A percentile compares a stretch with the other conserved stretches of the same genome.
Conservation (phyloP, 768 basidiomycete species). For the Asterophora parasitica region DNA sequence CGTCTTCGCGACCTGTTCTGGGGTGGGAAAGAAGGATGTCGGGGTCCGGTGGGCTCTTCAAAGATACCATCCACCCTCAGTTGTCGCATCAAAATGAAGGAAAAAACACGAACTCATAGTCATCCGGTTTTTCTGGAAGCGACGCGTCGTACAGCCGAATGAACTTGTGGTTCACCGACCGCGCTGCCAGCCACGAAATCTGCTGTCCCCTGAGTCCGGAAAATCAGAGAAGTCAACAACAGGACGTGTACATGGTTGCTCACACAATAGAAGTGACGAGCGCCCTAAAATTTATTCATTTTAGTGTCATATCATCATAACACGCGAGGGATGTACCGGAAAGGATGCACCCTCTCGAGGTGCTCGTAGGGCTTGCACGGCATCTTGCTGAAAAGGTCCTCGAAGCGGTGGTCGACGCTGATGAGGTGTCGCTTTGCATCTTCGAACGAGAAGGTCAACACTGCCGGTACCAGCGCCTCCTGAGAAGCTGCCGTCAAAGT, state of each 20-base stretch:
- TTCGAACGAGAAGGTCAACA: slow-evolving; percentile 71
- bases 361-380: slow-evolving; percentile 75
- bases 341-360: slow-evolving; percentile 76
- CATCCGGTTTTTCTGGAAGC: slow-evolving; percentile 62
- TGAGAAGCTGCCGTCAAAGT: neutral
- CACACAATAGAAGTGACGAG: slow-evolving; percentile 71
- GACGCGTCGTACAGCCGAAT: slow-evolving; percentile 68
- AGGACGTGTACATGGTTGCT: slow-evolving; percentile 16
- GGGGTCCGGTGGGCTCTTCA: slow-evolving; percentile 19
- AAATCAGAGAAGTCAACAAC: neutral
- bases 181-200: slow-evolving; percentile 83
- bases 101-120: slow-evolving; percentile 36
- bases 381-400: slow-evolving; percentile 57
- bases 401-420: slow-evolving; percentile 63
- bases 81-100: slow-evolving; percentile 5
- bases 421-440: slow-evolving; percentile 73
- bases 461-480: slow-evolving; percentile 54
- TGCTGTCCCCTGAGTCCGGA: slow-evolving; percentile 56
- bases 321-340: slow-evolving; percentile 46
- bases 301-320: neutral
- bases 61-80: neutral
- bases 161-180: slow-evolving; percentile 79
- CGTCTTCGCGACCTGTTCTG: slow-evolving; percentile 59
- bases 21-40: slow-evolving; percentile 62
- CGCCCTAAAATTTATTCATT: slow-evolving; percentile 38